Base-by-base conservation (phyloP, 2,329 filamentous ascomycete genomes). In the Aspergillus tanneri region DNA sequence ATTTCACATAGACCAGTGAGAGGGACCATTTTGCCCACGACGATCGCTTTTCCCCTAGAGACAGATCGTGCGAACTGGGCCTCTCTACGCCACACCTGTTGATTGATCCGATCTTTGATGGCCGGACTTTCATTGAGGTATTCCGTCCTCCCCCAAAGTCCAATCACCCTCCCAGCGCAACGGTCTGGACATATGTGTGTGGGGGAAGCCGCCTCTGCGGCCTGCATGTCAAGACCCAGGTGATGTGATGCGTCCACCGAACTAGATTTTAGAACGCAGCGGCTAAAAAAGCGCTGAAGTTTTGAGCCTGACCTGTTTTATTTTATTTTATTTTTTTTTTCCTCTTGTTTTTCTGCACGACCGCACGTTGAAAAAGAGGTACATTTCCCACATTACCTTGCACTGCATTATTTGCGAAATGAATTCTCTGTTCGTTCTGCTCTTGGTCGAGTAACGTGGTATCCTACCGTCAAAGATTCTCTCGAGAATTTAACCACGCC, bases 231-330 rank as follows among this genome's bases (percentile, higher is more conserved):
- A 58, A 53, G 49, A 52, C 46, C 47, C 50, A 53, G 58, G 54
- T 52, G 57, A 66, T 63, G 61, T 66, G 63, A 66, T 62, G 55
- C 56, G 58, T 65, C 58, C 56, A 58, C 51, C 55, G 50, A 58
- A 44, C 55, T 55, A 51, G 50, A 55, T 46, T 42, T 50, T 56
- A 45, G 49, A 50, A 47, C 44, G 46, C 52, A 48, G 46, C 39
- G 43, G 47, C 44, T 52, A 47, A 47, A 48, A 34, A n/a, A 43
- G 42, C 37, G 45, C 43, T 51, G 45, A 34, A 37, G 46, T 47
- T n/a, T 47, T 25, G 36, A 47, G 42, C 44, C 45, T 24, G 46
- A 49, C 34, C 43, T 25, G 11, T 22, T 11, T 22, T 24, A n/a
- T 34, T 34, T 18, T 18, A 9, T 34, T 34, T 34, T 32, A 14